Conservation (phyloP, 108 stramenopile genomes). For the Asterionellopsis glacialis region DNA sequence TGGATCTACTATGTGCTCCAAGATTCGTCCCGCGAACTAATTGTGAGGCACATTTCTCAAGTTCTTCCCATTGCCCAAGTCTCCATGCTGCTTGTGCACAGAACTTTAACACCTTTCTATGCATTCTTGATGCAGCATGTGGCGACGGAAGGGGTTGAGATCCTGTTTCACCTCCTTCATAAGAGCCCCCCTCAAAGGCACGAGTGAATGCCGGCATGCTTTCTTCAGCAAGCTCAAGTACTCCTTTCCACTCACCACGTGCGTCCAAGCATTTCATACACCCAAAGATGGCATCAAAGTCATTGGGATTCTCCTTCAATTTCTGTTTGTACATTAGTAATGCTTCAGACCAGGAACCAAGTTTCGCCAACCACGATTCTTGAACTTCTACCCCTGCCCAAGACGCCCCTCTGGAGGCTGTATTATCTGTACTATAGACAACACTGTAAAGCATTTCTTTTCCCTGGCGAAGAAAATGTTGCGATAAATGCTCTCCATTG, state of each 20-base stretch:
- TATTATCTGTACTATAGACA: constrained; percentile 39
- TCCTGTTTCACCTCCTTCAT: constrained; percentile 4
- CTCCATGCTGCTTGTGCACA: constrained; percentile 92
- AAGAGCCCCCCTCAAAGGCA: neutral
- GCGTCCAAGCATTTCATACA: constrained; percentile 95
- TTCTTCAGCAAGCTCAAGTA: constrained; percentile 74
- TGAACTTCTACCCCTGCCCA: constrained; percentile 58
- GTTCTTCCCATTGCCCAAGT: constrained; percentile 88
- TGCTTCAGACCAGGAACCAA: constrained; percentile 94
- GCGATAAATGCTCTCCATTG: neutral
- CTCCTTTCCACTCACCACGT: constrained; percentile 88
- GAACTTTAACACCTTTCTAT: constrained; percentile 72
- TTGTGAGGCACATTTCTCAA: constrained; percentile 75
- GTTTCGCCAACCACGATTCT: constrained; percentile 94
- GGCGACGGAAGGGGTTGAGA: neutral
- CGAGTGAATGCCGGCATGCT: constrained; percentile 56
- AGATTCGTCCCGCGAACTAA: constrained; percentile 39
- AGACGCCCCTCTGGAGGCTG: constrained; percentile 23
- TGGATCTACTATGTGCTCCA: constrained; percentile 11
- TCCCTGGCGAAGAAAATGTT: constrained; percentile 9
- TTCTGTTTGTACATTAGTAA: constrained; percentile 82
- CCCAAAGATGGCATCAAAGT: constrained; percentile 85
- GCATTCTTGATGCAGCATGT: constrained; percentile 22
- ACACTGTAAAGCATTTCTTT: constrained; percentile 74
- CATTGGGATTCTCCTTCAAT: constrained; percentile 59